Percentiles rank a stretch among this genome's conserved stretches.
phyloP scores from a whole-genome alignment of 495 filamentous ascomycete genomes.

The Penicillium paradoxum region DNA sequence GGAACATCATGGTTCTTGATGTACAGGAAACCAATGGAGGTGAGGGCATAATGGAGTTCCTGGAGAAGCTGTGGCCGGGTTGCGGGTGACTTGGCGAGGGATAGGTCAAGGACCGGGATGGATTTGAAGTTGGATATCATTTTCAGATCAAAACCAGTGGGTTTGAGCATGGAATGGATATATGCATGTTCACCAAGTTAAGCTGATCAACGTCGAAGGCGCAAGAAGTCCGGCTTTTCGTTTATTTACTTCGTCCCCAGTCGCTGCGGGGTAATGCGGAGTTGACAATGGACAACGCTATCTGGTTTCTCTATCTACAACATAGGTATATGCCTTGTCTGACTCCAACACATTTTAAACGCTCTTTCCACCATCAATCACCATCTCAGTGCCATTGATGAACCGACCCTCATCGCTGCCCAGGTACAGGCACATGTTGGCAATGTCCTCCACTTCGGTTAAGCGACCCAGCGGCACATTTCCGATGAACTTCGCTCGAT shows the following conservation, averaged over 20 bases:
- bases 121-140: constrained; percentile 46
- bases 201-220: neutral
- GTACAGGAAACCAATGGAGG: constrained; percentile 49
- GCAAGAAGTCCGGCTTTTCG: neutral
- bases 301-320: neutral
- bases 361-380: constrained; percentile 37
- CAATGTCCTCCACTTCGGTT: constrained; percentile 60
- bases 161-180: neutral
- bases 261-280: neutral
- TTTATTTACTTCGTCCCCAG: neutral
- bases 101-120: constrained; percentile 47
- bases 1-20: constrained; percentile 46
- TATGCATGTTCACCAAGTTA: neutral
- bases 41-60: constrained; percentile 43
- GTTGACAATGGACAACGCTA: neutral
- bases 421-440: constrained; percentile 61
- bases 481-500: constrained; percentile 60
- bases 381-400: constrained; percentile 57
- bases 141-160: neutral
- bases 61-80: constrained; percentile 25
- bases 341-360: constrained; percentile 16
- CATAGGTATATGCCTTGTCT: neutral
- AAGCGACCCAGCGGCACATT: constrained; percentile 62
- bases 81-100: constrained; percentile 23
- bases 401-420: constrained; percentile 64